Conservation (phyloP, 2,329 filamentous ascomycete species). For the Teratosphaeria epicoccoides region DNA sequence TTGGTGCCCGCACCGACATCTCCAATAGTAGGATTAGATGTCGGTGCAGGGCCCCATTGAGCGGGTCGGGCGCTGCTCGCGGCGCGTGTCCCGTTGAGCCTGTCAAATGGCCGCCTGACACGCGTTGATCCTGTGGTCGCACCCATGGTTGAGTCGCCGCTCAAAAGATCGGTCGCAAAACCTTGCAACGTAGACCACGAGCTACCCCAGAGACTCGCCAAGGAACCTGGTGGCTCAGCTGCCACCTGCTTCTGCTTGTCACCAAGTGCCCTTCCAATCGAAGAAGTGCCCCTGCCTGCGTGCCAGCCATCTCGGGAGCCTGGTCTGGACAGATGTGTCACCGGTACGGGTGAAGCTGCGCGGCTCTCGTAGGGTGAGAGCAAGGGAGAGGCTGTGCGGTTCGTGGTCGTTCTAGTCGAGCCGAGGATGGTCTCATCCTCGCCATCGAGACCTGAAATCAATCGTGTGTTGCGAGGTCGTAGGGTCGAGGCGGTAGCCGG, state of each 20-base stretch:
- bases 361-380: constrained; percentile 25
- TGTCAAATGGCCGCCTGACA: constrained; percentile 23
- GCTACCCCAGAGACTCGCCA: constrained; percentile 38
- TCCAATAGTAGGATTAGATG: constrained; percentile 24
- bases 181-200: constrained; percentile 41
- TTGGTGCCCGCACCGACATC: constrained; percentile 35
- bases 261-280: constrained; percentile 1
- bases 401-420: constrained; percentile 24
- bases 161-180: constrained; percentile 39
- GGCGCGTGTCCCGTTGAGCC: constrained; percentile 6
- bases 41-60: constrained; percentile 37
- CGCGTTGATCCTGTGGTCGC: constrained; percentile 10
- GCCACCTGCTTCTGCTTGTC: constrained; percentile 12
- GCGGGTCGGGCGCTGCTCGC: constrained; percentile 31
- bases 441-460: constrained; percentile 39
- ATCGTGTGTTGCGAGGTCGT: constrained; percentile 35
- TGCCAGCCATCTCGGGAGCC: constrained; percentile 22
- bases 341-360: constrained; percentile 31
- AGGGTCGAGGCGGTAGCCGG: constrained; percentile 32
- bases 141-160: constrained; percentile 25
- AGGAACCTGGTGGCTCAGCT: constrained; percentile 14
- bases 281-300: constrained; percentile 1
- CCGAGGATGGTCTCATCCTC: constrained; percentile 28
- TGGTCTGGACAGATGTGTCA: neutral
- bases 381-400: constrained; percentile 23